Base-by-base conservation (phyloP, 1,284 basidiomycete genomes). In the Phenoliferia sp. region DNA sequence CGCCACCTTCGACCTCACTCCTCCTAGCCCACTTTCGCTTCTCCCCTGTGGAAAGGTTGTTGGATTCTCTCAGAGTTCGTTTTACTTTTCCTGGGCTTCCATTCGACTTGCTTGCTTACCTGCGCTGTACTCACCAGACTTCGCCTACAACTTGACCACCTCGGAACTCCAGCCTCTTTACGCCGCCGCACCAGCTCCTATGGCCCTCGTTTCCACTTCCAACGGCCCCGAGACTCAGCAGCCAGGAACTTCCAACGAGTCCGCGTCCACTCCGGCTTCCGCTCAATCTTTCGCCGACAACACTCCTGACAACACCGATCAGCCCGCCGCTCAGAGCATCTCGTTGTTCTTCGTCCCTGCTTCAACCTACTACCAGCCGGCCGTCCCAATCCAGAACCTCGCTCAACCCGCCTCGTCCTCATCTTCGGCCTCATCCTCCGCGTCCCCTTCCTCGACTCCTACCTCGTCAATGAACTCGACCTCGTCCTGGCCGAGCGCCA, bases 1-100 rank as follows among this genome's bases (percentile, higher is more conserved):
- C 52, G 73, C 74, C 9, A 74, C 74, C 15, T 76, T 76, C 62
- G 68, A 71, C 44, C 63, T 72, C 58, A 63, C 64, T 26, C 73
- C 73, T 16, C 72, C 74, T 9, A 68, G 63, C 9, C 74, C 74
- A 22, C 48, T 76, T 26, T 69, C 70, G 16, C 66, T 76, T 63
- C 58, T 65, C 10, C 69, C 71, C 34, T 74, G 74, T 62, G 73
- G 73, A 12, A 52, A 67, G 16, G 55, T 59, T 10, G 64, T 68
- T 10, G 73, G 72, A 22, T 72, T 63, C 63, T 74, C 73, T 9
- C 74, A 74, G 63, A 69, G 65, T 66, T 22, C 19, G 65, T 59
- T n/a, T 29, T 26, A 9, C 58, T 26, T 7, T 33, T 19, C 32
- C 19, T 26, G 22, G 7, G 32, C 32, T 56, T 22, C 1, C 52